phyloP scores from a whole-genome alignment of 2,329 filamentous ascomycete species.

The Calonectria fujianensis region DNA sequence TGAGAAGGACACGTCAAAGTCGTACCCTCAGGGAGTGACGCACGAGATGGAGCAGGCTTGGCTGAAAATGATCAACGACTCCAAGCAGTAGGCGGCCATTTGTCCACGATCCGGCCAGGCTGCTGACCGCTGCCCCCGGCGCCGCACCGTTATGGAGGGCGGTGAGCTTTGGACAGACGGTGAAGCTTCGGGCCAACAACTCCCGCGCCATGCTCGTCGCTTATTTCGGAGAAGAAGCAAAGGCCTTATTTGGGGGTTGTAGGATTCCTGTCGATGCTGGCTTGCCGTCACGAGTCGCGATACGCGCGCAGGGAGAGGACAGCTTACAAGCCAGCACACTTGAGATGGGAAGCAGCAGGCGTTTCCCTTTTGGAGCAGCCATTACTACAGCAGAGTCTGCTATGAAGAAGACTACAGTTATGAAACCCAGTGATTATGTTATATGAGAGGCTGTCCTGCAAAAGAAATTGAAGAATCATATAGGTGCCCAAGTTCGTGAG shows the following conservation, averaged over 20 bases:
- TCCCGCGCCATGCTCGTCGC: conserved; percentile 14
- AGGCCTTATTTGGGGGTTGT: conserved; percentile 1
- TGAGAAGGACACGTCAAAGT: conserved; percentile 55
- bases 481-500: neutral
- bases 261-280: conserved; percentile 4
- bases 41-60: conserved; percentile 64
- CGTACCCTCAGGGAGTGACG: conserved; percentile 63
- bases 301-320: conserved; percentile 8
- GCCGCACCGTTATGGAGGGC: conserved; percentile 1
- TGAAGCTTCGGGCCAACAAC: conserved; percentile 31
- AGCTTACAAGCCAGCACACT: conserved; percentile 4
- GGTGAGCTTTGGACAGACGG: conserved; percentile 32
- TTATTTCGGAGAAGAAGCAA: conserved; percentile 13
- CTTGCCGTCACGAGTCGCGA: neutral
- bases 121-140: conserved; percentile 11
- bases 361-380: conserved; percentile 4
- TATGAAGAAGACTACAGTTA: neutral
- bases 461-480: neutral
- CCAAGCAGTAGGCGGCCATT: conserved; percentile 32
- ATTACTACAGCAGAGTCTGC: neutral
- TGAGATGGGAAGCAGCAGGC: conserved; percentile 7
- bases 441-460: neutral
- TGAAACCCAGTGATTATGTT: neutral
- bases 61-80: conserved; percentile 57
- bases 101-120: neutral